Evolutionary conservation across 2,329 filamentous ascomycete species (phyloP), one percentile per base, ranked within the genome.

Genomic region (Ceratocystis albifundus): DNA sequence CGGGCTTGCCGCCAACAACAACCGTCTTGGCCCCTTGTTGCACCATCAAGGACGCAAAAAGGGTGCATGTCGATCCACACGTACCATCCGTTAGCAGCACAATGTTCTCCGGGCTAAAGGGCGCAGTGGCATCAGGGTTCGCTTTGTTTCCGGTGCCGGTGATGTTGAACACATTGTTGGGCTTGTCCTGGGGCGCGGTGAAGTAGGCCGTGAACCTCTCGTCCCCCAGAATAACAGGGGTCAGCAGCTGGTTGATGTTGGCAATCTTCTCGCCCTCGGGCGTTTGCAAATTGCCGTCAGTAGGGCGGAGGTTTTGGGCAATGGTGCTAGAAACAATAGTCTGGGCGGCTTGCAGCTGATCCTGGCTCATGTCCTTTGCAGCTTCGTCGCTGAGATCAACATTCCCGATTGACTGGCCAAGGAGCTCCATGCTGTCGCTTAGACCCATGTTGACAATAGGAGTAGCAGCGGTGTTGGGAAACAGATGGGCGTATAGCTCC

Each of bases 1-100:
- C 74, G 0, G 85, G 81, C 0, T 82, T 80, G 1, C 87, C 87
- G 8, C 87, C 86, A n/a, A 86, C 77, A 1, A 79, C 79, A 30
- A 88, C 4, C 1, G 65, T 68, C 45, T 48, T 55, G 17, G 61
- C 66, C n/a, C 64, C 64, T 7, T 63, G 57, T 22, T 77, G 74
- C 61, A 79, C 79, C 75, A 84, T 77, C 57, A 83, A 74, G 69
- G 84, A 82, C 12, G 69, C 67, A 25, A 71, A 67, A 32, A 71
- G 67, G 28, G 69, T 67, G 50, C 71, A 72, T 0, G 69, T 70
- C 1, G 70, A 71, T 3, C 67, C 69, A 53, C 71, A 72, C 28
- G 68, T 67, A 6, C 71, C 70, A 61, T 72, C 71, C 0, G 70
- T 72, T 8, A 71, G 59, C 48, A 72, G 68, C 55, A 72, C 62